These are phyloP conservation scores for Davidsoniella neocaledoniae DNA, from an alignment of 2,329 filamentous ascomycete species.

Conservation along the genomic window DNA sequence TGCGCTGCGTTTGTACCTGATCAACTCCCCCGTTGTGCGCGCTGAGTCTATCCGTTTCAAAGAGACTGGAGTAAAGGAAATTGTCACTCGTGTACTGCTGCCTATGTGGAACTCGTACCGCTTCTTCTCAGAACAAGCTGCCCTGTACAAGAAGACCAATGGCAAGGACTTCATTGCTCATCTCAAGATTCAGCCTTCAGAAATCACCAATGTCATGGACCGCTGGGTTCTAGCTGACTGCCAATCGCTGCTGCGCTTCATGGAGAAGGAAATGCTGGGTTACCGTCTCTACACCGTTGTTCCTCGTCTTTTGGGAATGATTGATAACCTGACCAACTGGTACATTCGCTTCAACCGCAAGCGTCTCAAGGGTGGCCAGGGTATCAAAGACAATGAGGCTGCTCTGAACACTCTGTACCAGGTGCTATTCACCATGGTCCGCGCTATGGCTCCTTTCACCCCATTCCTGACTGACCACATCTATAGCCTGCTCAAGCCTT, in stretches of 20 bases:
- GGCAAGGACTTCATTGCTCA: conserved; percentile 14
- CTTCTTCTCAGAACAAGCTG: conserved; percentile 17
- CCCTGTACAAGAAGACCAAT: conserved; percentile 15
- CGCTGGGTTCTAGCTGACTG: conserved; percentile 87
- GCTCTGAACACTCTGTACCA: conserved; percentile 79
- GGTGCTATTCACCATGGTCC: conserved; percentile 67
- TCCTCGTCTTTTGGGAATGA: conserved; percentile 55
- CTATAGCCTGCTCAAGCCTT: conserved; percentile 61
- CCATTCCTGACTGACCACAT: conserved; percentile 84
- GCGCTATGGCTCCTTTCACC: conserved; percentile 72
- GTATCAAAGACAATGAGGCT: conserved; percentile 53
- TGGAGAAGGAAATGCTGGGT: conserved; percentile 77
- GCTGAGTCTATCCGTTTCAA: conserved; percentile 17
- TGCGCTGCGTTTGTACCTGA: conserved; percentile 17
- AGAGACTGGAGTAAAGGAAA: conserved; percentile 16
- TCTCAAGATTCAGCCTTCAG: conserved; percentile 12
- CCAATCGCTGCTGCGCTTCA: conserved; percentile 78
- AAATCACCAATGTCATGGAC: conserved; percentile 54
- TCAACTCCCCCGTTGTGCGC: conserved; percentile 18
- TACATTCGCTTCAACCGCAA: conserved; percentile 82
- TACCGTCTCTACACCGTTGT: conserved; percentile 73
- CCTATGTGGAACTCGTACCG: conserved; percentile 19
- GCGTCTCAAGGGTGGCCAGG: conserved; percentile 63
- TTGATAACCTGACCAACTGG: conserved; percentile 83
- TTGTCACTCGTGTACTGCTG: conserved; percentile 16